Evolutionary conservation across 768 basidiomycete genomes (phyloP).

Genomic region (Amanita exitialis): DNA sequence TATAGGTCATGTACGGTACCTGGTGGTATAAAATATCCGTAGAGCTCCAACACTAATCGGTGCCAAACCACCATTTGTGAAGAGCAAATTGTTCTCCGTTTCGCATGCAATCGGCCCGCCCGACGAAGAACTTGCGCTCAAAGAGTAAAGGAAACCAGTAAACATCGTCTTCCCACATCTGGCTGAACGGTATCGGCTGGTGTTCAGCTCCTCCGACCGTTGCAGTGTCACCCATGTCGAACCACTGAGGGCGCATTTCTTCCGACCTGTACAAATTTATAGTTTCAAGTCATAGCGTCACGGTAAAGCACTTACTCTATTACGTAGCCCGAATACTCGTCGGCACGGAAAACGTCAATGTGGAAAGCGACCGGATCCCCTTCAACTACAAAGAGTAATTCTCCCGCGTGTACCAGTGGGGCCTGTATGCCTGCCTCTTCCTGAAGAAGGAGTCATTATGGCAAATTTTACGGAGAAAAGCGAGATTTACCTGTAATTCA

Average conservation of each 20-base stretch:
- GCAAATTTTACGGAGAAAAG: background rate
- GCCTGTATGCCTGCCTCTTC: conserved; percentile 79
- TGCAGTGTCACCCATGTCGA: conserved; percentile 23
- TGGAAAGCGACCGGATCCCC: conserved; percentile 51
- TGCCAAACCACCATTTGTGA: conserved; percentile 37
- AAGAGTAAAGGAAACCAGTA: conserved; percentile 62
- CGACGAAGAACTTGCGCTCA: conserved; percentile 27
- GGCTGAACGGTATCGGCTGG: conserved; percentile 46
- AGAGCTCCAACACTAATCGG: conserved; percentile 2
- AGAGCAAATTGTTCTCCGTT: conserved; percentile 20
- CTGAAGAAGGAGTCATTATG: conserved; percentile 24
- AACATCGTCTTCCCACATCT: conserved; percentile 53
- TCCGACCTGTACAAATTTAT: conserved; percentile 45
- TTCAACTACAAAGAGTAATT: conserved; percentile 50
- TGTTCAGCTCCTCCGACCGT: conserved; percentile 7
- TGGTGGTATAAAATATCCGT: background rate
- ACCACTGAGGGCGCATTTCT: conserved; percentile 86
- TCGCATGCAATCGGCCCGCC: conserved; percentile 33
- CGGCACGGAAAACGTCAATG: conserved; percentile 64
- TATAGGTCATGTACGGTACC: background rate
- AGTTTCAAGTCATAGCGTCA: background rate
- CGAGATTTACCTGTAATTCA: conserved; percentile 44
- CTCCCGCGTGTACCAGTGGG: conserved; percentile 51
- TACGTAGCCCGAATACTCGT: conserved; percentile 46
- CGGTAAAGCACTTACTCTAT: conserved; percentile 45